Base-by-base conservation (phyloP, 176 grass and related monocot genomes). In the Eragrostis curvula region DNA sequence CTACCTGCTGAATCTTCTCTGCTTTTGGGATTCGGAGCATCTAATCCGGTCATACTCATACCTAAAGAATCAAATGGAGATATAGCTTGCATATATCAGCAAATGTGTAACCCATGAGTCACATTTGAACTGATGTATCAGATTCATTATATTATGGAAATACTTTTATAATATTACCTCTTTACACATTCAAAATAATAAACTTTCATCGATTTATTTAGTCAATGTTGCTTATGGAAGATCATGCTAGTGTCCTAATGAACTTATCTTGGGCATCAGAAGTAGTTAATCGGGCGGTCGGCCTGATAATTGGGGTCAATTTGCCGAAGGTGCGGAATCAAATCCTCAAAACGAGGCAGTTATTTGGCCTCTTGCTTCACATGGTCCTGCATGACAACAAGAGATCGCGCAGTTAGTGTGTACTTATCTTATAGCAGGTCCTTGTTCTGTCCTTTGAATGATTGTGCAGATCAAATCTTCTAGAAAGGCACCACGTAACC, bases 281-380 rank as follows among this genome's bases (percentile, higher is more conserved):
- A 36, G 41, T 71, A 66, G 49, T 82, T 70, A 77, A 83, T 7
- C 44, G 27, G 14, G 55, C 60, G 62, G 70, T 46, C 52, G 64
- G 53, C 70, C 55, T 76, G 76, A 25, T 69, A 63, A 89, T 71
- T 89, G 71, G 48, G 82, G 36, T 85, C 77, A 89, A 81, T 65
- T 46, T 53, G 30, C 62, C 24, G 20, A 89, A 42, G 65, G 41
- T 62, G 44, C n/a, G 40, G 82, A 89, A 89, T 85, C 70, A 51
- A 80, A 89, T 89, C 87, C 87, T 71, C 29, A 47, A 81, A 85
- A 85, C 7, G 70, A 24, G 82, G 77, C 72, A 50, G 46, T 70
- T 8, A 69, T 89, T 82, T 81, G 39, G 65, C 65, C 49, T 25
- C 47, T 89, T 77, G 44, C 48, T 46, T 39, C 65, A 21, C 25